Evolutionary conservation across 1,284 basidiomycete species (phyloP), one percentile per base, ranked within the genome.

Genomic region (Puccinia horiana): DNA sequence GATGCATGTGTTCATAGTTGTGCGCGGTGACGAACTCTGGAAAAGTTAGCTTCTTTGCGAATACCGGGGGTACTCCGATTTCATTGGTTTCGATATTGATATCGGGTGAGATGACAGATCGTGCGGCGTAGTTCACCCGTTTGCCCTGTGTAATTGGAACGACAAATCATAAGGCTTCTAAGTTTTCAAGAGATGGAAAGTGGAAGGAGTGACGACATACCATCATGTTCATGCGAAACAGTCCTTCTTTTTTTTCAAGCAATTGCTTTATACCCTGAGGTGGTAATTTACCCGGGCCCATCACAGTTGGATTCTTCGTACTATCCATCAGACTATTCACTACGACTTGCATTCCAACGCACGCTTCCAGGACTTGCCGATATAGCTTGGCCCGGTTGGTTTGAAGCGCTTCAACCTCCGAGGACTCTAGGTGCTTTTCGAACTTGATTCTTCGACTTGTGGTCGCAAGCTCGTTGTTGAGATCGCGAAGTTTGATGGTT

Each of bases 221-320:
- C 97, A 99, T 99, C 97, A 99, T 99, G 87, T 99, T 92, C 88
- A 96, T 98, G 83, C 97, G 90, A 90, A 99, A 99, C 75, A 99
- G 88, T 82, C 97, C 97, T 85, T 99, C 97, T 88, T 99, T 99
- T 91, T 99, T 99, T 88, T 99, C 97, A 84, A 99, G 88, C 18
- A 93, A 91, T 87, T 99, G 97, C 89, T 99, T 99, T 85, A 99
- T 92, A 86, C 97, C 97, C 61, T 92, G 90, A 29, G 96, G 94
- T 32, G 96, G 95, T n/a, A 95, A 89, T 86, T 94, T 95, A 26
- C 96, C 96, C 86, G 94, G 93, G 83, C 93, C 91, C 84, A 94
- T 89, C 4, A 92, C 90, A 42, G 92, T 89, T 1, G 97, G 96
- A 86, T 99, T 99, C 89, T 98, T 98, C 86, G 91, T 93, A 85